These are phyloP conservation scores for Penicillium daleae DNA, from an alignment of 495 filamentous ascomycete genomes.

Conservation along the genomic window DNA sequence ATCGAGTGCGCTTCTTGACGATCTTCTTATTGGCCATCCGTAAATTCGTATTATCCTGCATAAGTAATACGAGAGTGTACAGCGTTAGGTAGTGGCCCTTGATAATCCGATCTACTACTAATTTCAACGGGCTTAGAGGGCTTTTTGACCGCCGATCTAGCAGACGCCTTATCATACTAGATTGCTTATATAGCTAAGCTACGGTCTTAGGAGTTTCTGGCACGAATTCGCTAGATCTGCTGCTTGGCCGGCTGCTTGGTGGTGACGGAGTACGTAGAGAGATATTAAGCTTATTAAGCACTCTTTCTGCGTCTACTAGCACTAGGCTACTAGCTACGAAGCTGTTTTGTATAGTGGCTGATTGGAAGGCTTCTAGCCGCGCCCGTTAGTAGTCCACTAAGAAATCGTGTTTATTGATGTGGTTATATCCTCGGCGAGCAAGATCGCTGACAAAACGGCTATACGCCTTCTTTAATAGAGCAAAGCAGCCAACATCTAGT, in stretches of 20 bases:
- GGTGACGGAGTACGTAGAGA: not conserved
- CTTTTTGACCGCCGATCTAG: not conserved
- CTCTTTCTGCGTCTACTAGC: not conserved
- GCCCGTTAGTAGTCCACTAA: not conserved
- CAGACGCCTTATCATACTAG: not conserved
- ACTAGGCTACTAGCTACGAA: not conserved
- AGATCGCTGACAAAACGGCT: constrained; percentile 1
- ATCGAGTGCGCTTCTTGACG: no score
- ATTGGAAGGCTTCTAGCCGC: not conserved
- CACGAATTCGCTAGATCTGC: no score
- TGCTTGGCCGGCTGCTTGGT: not conserved
- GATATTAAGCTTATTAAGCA: not conserved
- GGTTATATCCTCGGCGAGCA: not conserved
- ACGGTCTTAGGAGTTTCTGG: no score
- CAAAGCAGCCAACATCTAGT: no score
- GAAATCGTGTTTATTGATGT: not conserved
- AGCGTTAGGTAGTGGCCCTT: not conserved
- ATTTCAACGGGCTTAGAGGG: not conserved
- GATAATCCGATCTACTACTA: not conserved
- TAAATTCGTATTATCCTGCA: not conserved
- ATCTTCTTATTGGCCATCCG: not conserved
- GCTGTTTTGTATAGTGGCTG: not conserved
- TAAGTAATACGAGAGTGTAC: not conserved
- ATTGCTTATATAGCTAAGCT: not conserved
- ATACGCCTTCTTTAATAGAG: not conserved